A percentile compares a stretch with the other conserved stretches of the same genome.
These are phyloP conservation scores for Plasmopara viticola DNA, from an alignment of 352 stramenopile species.

Conservation along the genomic window DNA sequence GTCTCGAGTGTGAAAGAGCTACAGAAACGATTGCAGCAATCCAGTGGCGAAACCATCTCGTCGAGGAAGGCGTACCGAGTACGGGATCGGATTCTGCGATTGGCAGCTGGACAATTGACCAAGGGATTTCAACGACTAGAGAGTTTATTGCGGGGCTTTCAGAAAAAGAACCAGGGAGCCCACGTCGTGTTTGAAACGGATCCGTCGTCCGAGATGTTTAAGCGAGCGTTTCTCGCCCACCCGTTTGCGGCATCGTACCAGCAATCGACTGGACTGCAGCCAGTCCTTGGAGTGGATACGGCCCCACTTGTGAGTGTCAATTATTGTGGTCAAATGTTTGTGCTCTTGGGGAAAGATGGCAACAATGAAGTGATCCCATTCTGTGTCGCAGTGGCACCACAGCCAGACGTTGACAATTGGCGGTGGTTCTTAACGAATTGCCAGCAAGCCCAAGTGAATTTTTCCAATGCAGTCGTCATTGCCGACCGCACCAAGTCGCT, in stretches of 20 bases:
- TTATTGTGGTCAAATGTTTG: constrained; percentile 27
- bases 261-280: constrained; percentile 17
- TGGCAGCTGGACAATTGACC: constrained; percentile 25
- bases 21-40: constrained; percentile 16
- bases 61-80: constrained; percentile 29
- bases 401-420: constrained; percentile 22
- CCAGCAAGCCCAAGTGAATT: constrained; percentile 22
- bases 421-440: constrained; percentile 29
- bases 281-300: constrained; percentile 21
- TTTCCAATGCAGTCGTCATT: constrained; percentile 14
- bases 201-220: constrained; percentile 14
- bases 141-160: constrained; percentile 24
- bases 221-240: constrained; percentile 22
- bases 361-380: constrained; percentile 23
- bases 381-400: constrained; percentile 20
- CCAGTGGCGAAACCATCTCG: constrained; percentile 29
- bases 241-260: constrained; percentile 24
- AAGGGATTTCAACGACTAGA: constrained; percentile 29
- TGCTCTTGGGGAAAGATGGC: constrained; percentile 26
- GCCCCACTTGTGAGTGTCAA: constrained; percentile 26
- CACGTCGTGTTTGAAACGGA: constrained; percentile 26
- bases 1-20: constrained; percentile 28
- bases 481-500: constrained; percentile 18
- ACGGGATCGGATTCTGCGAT: constrained; percentile 21
- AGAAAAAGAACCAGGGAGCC: constrained; percentile 21